Evolutionary conservation across 176 grass and related monocot species (phyloP).

Genomic region (Aegilops tauschii): DNA sequence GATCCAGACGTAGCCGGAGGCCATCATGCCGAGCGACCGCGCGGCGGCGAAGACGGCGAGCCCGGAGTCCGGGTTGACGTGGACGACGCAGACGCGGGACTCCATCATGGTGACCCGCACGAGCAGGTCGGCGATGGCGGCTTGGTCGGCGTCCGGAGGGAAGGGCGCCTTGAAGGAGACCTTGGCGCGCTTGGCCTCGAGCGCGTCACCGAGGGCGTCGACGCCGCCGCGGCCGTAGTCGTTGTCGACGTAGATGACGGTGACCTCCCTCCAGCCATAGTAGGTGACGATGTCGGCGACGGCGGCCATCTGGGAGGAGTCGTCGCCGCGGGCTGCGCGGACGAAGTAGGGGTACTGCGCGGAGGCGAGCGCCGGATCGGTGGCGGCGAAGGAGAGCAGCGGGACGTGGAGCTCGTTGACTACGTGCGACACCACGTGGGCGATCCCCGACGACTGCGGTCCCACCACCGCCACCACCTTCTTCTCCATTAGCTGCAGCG

Average conservation of each 20-base stretch:
- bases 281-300: conserved; percentile 50
- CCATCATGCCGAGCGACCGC: conserved; percentile 57
- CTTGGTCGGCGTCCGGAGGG: conserved; percentile 35
- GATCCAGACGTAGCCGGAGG: conserved; percentile 74
- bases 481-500: conserved; percentile 60
- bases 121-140: conserved; percentile 38
- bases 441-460: conserved; percentile 71
- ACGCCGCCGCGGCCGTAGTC: conserved; percentile 75
- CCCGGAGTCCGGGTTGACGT: conserved; percentile 77
- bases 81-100: conserved; percentile 77
- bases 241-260: conserved; percentile 64
- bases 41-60: conserved; percentile 59
- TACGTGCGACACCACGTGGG: conserved; percentile 70
- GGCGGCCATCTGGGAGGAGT: conserved; percentile 72
- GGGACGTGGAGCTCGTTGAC: conserved; percentile 68
- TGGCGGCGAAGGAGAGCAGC: conserved; percentile 76
- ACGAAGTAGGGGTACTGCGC: conserved; percentile 78
- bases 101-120: conserved; percentile 53
- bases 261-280: conserved; percentile 67
- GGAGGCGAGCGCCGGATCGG: conserved; percentile 73
- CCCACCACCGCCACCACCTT: conserved; percentile 65
- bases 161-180: conserved; percentile 62
- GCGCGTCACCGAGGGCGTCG: conserved; percentile 54
- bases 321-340: conserved; percentile 47
- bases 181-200: conserved; percentile 25